phyloP scores from a whole-genome alignment of 2,329 filamentous ascomycete species.

The Penicillium paneum region DNA sequence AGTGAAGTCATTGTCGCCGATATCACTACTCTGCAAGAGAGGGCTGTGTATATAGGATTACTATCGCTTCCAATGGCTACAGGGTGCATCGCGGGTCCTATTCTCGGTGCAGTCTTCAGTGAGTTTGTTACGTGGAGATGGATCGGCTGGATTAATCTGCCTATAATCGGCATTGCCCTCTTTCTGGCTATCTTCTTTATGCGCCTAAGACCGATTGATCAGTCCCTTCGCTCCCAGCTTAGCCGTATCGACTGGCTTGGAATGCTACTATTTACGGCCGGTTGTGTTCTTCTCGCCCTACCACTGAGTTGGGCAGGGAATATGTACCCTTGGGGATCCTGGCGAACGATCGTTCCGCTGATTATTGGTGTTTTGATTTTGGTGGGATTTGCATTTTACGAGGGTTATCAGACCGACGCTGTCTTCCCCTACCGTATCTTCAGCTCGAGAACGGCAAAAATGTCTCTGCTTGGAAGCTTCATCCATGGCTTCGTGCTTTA shows the following conservation, averaged over 20 bases:
- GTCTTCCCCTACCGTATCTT: conserved; percentile 45
- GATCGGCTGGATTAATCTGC: conserved; percentile 7
- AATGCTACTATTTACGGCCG: conserved; percentile 56
- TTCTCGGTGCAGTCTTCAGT: conserved; percentile 7
- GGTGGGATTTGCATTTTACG: conserved; percentile 52
- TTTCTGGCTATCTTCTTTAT: neutral
- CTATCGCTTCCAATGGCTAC: conserved; percentile 5
- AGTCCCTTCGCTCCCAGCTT: conserved; percentile 47
- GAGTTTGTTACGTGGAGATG: conserved; percentile 9
- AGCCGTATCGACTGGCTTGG: conserved; percentile 62
- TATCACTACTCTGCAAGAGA: conserved; percentile 9
- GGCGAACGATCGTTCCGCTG: conserved; percentile 60
- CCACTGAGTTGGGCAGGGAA: conserved; percentile 62
- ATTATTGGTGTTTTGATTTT: conserved; percentile 53
- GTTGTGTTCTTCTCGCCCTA: conserved; percentile 56
- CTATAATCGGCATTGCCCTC: neutral
- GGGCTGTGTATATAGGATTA: conserved; percentile 5
- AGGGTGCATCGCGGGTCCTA: conserved; percentile 6
- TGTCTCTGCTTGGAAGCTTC: conserved; percentile 51
- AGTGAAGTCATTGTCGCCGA: conserved; percentile 10
- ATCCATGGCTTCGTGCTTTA: conserved; percentile 51
- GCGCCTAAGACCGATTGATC: conserved; percentile 31
- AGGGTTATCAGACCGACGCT: conserved; percentile 50
- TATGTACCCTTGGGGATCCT: conserved; percentile 61
- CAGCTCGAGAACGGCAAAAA: conserved; percentile 42